Percentiles rank a stretch among this genome's conserved stretches.
phyloP scores from a whole-genome alignment of 306 rosid species.

The Heteromeles arbutifolia region DNA sequence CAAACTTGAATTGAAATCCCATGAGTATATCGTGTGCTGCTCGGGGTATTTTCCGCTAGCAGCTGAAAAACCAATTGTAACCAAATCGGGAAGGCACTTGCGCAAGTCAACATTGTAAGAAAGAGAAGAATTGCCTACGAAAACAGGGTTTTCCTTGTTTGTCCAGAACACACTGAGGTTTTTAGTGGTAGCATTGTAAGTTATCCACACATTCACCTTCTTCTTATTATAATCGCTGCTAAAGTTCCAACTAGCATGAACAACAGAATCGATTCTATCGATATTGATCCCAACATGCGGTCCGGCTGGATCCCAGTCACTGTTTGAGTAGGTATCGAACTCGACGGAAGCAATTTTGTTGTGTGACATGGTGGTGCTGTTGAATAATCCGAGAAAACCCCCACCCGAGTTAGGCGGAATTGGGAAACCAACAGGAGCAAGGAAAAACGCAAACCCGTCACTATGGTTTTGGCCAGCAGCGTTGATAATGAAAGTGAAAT shows the following conservation, averaged over 20 bases:
- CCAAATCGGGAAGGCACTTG: constrained; percentile 17
- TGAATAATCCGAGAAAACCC: constrained; percentile 9
- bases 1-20: constrained; percentile 33
- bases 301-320: not conserved
- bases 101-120: constrained; percentile 10
- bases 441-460: constrained; percentile 17
- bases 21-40: constrained; percentile 18
- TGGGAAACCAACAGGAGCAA: not conserved
- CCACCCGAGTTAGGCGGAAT: constrained; percentile 5
- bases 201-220: not conserved
- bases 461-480: not conserved
- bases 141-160: not conserved
- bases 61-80: constrained; percentile 35
- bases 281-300: constrained; percentile 6
- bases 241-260: not conserved
- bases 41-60: not conserved
- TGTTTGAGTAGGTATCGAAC: constrained; percentile 1
- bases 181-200: constrained; percentile 20
- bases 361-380: not conserved
- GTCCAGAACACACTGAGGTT: not conserved
- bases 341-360: constrained; percentile 8
- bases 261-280: not conserved
- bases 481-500: constrained; percentile 11
- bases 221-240: not conserved
- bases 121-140: not conserved